These are phyloP conservation scores for Dovyalis caffra DNA, from an alignment of 345 rosid genomes.

Conservation along the genomic window DNA sequence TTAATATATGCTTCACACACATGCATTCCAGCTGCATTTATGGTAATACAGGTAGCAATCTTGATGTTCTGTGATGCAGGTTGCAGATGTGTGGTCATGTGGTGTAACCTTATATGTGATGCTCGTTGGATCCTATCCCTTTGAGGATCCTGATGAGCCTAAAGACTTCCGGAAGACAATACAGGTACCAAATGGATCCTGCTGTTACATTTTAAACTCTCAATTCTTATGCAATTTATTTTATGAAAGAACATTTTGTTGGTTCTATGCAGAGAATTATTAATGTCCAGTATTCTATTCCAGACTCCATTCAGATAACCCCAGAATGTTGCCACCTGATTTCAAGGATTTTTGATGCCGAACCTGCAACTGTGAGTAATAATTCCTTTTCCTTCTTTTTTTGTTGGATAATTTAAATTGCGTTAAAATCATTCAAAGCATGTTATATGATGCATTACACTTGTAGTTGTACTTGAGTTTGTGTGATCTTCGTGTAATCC, in stretches of 20 bases:
- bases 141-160: slow-evolving; percentile 37
- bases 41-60: background rate
- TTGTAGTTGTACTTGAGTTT: background rate
- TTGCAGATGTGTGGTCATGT: slow-evolving; percentile 42
- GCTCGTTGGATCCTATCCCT: slow-evolving; percentile 34
- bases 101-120: slow-evolving; percentile 34
- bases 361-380: slow-evolving; percentile 34
- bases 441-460: background rate
- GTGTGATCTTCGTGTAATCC: background rate
- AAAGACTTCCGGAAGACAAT: slow-evolving; percentile 36
- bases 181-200: slow-evolving; percentile 13
- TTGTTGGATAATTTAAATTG: background rate
- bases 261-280: slow-evolving; percentile 30
- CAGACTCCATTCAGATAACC: slow-evolving; percentile 26
- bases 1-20: background rate
- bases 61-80: slow-evolving; percentile 12
- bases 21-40: background rate
- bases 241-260: slow-evolving; percentile 5
- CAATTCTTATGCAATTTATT: background rate
- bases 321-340: slow-evolving; percentile 29
- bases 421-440: background rate
- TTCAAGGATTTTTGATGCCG: slow-evolving; percentile 27
- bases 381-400: background rate
- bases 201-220: background rate
- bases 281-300: slow-evolving; percentile 28